These are phyloP conservation scores for Eleusine indica DNA, from an alignment of 176 grass and related monocot species.

Conservation along the genomic window DNA sequence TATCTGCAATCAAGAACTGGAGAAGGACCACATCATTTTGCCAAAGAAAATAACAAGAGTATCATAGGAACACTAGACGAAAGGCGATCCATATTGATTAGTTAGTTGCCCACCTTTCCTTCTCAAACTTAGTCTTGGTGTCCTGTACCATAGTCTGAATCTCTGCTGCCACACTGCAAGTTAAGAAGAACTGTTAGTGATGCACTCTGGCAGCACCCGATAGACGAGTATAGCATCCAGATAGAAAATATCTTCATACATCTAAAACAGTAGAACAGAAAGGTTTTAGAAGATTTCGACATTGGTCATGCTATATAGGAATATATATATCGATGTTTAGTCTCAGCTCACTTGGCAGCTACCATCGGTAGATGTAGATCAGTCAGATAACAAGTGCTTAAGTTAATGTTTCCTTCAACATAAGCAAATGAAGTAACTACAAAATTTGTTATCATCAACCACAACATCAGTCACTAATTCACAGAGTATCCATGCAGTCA, in stretches of 20 bases:
- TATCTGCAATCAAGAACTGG: slow-evolving; percentile 28
- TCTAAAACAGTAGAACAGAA: not conserved
- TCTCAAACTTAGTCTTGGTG: slow-evolving; percentile 71
- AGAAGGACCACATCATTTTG: not conserved
- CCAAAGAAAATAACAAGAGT: slow-evolving; percentile 8
- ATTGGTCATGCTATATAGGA: not conserved
- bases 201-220: not conserved
- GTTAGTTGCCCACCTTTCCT: slow-evolving; percentile 63
- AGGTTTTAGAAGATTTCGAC: not conserved
- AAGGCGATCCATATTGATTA: slow-evolving; percentile 11
- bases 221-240: not conserved
- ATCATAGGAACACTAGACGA: not conserved
- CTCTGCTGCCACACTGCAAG: slow-evolving; percentile 71
- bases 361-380: not conserved
- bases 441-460: not conserved
- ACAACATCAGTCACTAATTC: not conserved
- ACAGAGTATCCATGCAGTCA: not conserved
- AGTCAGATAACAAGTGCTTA: too few relatives aligned
- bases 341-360: not conserved
- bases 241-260: slow-evolving; percentile 6
- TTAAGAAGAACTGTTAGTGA: slow-evolving; percentile 34
- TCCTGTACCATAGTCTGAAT: slow-evolving; percentile 67
- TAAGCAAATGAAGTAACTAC: not conserved
- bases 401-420: not conserved
- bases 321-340: slow-evolving; percentile 6